These are phyloP conservation scores for Clarireedia paspali DNA, from an alignment of 2,329 filamentous ascomycete species.

Conservation along the genomic window DNA sequence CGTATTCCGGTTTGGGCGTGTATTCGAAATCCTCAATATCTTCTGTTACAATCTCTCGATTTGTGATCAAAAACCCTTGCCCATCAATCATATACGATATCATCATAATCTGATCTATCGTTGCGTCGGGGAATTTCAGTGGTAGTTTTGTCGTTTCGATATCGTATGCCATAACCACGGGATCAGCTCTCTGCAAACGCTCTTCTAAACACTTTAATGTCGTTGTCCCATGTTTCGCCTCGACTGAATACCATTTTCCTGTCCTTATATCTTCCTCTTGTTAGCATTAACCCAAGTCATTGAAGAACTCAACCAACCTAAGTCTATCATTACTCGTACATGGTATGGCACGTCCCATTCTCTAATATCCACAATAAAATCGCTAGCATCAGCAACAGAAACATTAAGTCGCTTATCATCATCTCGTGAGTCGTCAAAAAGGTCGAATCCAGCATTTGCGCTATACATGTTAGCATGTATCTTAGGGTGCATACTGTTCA, in stretches of 20 bases:
- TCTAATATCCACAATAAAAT: slow-evolving; percentile 96
- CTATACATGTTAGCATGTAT: slow-evolving; percentile 36
- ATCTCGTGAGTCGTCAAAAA: slow-evolving; percentile 84
- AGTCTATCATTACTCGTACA: slow-evolving; percentile 95
- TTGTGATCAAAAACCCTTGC: slow-evolving; percentile 95
- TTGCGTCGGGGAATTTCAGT: slow-evolving; percentile 90
- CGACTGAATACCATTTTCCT: slow-evolving; percentile 94
- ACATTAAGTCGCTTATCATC: slow-evolving; percentile 72
- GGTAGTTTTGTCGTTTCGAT: slow-evolving; percentile 96
- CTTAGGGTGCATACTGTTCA: not conserved
- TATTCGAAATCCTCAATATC: slow-evolving; percentile 98
- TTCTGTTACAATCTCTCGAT: slow-evolving; percentile 94
- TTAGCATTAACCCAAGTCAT: slow-evolving; percentile 13
- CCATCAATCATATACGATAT: slow-evolving; percentile 99
- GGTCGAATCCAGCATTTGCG: slow-evolving; percentile 76
- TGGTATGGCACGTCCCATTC: slow-evolving; percentile 99
- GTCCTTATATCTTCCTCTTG: slow-evolving; percentile 72
- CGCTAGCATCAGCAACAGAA: slow-evolving; percentile 78
- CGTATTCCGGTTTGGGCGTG: slow-evolving; percentile 93
- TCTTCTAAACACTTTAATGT: slow-evolving; percentile 82
- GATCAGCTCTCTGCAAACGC: slow-evolving; percentile 81
- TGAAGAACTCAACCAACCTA: slow-evolving; percentile 42
- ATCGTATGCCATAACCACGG: slow-evolving; percentile 98
- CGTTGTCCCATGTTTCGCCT: slow-evolving; percentile 84
- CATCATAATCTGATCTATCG: slow-evolving; percentile 99